Percentiles rank a stretch among this genome's conserved stretches.
Evolutionary conservation across 441 rosid species (phyloP).

Genomic region (Bocquillonia castaneifolia): DNA sequence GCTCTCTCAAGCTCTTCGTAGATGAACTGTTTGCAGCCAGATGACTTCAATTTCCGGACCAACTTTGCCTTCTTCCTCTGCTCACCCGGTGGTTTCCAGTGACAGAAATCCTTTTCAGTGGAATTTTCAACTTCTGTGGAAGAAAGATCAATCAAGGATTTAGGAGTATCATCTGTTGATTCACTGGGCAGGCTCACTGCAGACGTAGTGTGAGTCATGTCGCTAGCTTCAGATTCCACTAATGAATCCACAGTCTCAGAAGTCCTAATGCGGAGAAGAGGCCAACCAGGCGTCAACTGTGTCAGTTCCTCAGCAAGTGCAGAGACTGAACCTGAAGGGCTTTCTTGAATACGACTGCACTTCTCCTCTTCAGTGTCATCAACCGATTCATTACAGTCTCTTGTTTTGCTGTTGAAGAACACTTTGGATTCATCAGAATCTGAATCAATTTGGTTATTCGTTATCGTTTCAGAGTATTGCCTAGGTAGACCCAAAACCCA

Average conservation of each 20-base stretch:
- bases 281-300: slow-evolving; percentile 40
- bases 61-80: slow-evolving; percentile 32
- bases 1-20: slow-evolving; percentile 55
- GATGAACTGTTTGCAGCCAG: slow-evolving; percentile 40
- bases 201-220: neutral
- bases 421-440: slow-evolving; percentile 13
- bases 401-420: neutral
- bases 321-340: slow-evolving; percentile 17
- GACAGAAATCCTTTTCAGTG: neutral
- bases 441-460: slow-evolving; percentile 17
- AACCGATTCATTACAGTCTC: neutral
- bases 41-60: slow-evolving; percentile 32
- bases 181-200: neutral
- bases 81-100: slow-evolving; percentile 21
- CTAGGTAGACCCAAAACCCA: slow-evolving; percentile 68
- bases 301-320: slow-evolving; percentile 3
- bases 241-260: slow-evolving; percentile 16
- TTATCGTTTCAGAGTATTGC: slow-evolving; percentile 32
- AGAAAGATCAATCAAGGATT: slow-evolving; percentile 1
- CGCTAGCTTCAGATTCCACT: slow-evolving; percentile 21
- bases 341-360: neutral
- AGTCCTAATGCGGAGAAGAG: slow-evolving; percentile 30
- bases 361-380: slow-evolving; percentile 5
- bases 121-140: slow-evolving; percentile 8
- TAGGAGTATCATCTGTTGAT: neutral